Evolutionary conservation across 164 flowering plant genomes (phyloP).

Genomic region (Magnolia changhungtana): DNA sequence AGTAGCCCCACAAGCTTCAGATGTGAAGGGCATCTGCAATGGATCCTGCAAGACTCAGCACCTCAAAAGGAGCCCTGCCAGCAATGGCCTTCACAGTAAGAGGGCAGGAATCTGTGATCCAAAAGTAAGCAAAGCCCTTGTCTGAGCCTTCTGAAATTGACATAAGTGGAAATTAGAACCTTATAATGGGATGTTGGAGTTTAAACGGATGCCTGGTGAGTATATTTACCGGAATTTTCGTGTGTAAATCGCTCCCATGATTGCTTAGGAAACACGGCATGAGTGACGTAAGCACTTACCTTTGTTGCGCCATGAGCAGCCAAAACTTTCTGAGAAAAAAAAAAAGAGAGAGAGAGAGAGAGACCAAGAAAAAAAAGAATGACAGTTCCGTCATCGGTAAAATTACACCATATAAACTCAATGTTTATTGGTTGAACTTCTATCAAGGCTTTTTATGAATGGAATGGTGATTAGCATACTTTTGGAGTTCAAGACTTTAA

Average conservation of each 20-base stretch:
- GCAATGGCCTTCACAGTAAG: conserved; percentile 78
- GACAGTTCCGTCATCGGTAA: background rate
- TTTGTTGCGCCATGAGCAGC: conserved; percentile 90
- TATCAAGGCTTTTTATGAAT: too few relatives aligned
- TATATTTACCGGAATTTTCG: conserved; percentile 48
- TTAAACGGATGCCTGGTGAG: background rate
- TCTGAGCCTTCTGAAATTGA: conserved; percentile 32
- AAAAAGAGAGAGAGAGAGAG: background rate
- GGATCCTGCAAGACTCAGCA: conserved; percentile 88
- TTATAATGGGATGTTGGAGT: background rate
- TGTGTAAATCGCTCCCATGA: conserved; percentile 80
- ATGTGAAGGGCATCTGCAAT: conserved; percentile 93
- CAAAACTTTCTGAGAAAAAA: conserved; percentile 67
- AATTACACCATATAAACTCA: too few relatives aligned
- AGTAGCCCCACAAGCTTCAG: conserved; percentile 24
- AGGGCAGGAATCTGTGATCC: conserved; percentile 98
- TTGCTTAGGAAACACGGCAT: conserved; percentile 83
- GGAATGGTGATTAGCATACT: too few relatives aligned
- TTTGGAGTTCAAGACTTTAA: too few relatives aligned
- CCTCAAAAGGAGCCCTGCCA: conserved; percentile 81
- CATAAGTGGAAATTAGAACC: background rate
- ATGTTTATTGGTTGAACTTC: too few relatives aligned
- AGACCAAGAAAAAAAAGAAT: background rate
- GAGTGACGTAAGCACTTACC: conserved; percentile 95
- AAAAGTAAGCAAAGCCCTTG: conserved; percentile 72